Evolutionary conservation across 2,329 filamentous ascomycete genomes (phyloP).

Genomic region (Xylaria polymorpha): DNA sequence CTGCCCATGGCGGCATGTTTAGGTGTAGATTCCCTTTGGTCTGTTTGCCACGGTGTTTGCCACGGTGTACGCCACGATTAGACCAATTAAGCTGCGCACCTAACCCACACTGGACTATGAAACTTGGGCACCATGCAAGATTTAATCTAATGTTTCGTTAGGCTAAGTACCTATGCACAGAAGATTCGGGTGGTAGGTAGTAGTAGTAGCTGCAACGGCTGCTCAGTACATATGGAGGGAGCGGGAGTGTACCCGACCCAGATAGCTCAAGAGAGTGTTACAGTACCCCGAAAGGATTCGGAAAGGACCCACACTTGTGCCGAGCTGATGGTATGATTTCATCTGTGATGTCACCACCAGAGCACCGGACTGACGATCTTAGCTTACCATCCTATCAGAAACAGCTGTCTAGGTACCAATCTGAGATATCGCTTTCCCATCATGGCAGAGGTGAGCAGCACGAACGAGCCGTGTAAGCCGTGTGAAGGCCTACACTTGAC

Average conservation of each 20-base stretch:
- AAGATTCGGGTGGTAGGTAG: too few relatives aligned
- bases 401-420: background rate
- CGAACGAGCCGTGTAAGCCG: constrained; percentile 1
- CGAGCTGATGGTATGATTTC: constrained; percentile 29
- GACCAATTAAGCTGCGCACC: too few relatives aligned
- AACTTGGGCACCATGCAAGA: background rate
- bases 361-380: constrained; percentile 23
- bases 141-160: background rate
- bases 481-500: constrained; percentile 6
- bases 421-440: background rate
- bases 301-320: background rate
- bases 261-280: background rate
- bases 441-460: background rate
- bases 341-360: constrained; percentile 32
- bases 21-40: background rate
- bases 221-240: background rate
- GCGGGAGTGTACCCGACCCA: too few relatives aligned
- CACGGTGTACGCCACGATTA: too few relatives aligned
- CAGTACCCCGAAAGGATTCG: background rate
- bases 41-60: too few relatives aligned
- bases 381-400: constrained; percentile 7
- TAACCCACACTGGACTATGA: background rate
- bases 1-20: too few relatives aligned
- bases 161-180: too few relatives aligned
- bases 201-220: too few relatives aligned